These are phyloP conservation scores for Apiosordaria backusii DNA, from an alignment of 495 filamentous ascomycete genomes.

Conservation along the genomic window DNA sequence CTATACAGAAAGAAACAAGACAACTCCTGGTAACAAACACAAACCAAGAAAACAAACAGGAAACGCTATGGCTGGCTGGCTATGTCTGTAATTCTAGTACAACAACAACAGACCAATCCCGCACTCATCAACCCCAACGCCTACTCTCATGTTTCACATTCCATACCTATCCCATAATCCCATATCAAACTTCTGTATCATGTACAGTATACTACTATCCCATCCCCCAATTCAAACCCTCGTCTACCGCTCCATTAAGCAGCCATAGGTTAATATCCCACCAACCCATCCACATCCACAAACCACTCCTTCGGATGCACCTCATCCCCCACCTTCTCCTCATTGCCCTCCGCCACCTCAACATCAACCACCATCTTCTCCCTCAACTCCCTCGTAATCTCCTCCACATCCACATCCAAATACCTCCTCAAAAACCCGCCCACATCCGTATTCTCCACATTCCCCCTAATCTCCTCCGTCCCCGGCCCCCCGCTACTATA, in stretches of 20 bases:
- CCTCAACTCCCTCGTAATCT: slow-evolving; percentile 68
- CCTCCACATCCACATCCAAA: slow-evolving; percentile 71
- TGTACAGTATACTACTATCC: neutral
- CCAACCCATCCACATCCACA: neutral
- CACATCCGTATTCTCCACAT: slow-evolving; percentile 93
- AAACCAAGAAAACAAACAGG: neutral
- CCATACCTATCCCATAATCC: no score
- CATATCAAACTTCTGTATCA: neutral
- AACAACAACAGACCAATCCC: neutral
- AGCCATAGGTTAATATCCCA: neutral
- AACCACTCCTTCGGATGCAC: slow-evolving; percentile 22
- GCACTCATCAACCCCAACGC: neutral
- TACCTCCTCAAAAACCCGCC: slow-evolving; percentile 77
- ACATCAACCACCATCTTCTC: slow-evolving; percentile 46
- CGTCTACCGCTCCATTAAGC: neutral
- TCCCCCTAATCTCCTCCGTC: slow-evolving; percentile 60
- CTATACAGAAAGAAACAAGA: neutral
- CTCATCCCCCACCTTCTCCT: slow-evolving; percentile 16
- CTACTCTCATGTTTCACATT: neutral
- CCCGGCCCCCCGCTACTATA: slow-evolving; percentile 61
- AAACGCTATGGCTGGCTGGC: neutral
- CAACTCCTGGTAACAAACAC: neutral
- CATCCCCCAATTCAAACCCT: neutral
- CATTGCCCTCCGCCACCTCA: slow-evolving; percentile 1
- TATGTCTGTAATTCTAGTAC: neutral